Conservation (phyloP, 495 filamentous ascomycete genomes). For the Sabuloglossum arenarium region DNA sequence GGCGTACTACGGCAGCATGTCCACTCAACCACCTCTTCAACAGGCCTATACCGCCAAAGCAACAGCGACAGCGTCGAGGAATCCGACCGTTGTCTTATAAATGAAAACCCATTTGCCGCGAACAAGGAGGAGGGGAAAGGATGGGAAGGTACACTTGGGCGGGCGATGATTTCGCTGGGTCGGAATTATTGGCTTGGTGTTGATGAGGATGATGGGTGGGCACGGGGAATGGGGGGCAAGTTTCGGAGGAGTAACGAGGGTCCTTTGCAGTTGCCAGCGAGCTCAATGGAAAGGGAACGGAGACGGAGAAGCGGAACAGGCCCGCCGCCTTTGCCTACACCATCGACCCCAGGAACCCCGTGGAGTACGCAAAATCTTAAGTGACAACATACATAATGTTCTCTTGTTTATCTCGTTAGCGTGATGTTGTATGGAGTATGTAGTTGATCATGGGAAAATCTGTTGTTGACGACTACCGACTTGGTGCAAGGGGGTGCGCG, state of each 20-base stretch:
- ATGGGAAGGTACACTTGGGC: constrained; percentile 52
- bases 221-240: constrained; percentile 31
- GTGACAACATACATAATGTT: not conserved
- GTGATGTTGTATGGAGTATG: too few relatives aligned
- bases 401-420: too few relatives aligned
- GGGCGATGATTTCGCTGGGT: constrained; percentile 48
- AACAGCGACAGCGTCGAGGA: constrained; percentile 8
- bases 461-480: too few relatives aligned
- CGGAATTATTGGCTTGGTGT: constrained; percentile 55
- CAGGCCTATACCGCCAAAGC: constrained; percentile 7
- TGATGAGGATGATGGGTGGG: constrained; percentile 33
- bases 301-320: constrained; percentile 48
- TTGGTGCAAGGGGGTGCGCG: too few relatives aligned
- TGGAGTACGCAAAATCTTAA: constrained; percentile 9
- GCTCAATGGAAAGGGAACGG: constrained; percentile 42
- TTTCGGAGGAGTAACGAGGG: constrained; percentile 24
- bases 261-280: constrained; percentile 13
- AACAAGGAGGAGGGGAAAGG: constrained; percentile 50
- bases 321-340: constrained; percentile 9
- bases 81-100: not conserved
- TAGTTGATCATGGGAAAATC: too few relatives aligned
- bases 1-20: constrained; percentile 40
- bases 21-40: constrained; percentile 11
- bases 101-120: constrained; percentile 46
- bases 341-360: constrained; percentile 11